phyloP scores from a whole-genome alignment of 495 filamentous ascomycete species.

The Talaromyces adpressus region DNA sequence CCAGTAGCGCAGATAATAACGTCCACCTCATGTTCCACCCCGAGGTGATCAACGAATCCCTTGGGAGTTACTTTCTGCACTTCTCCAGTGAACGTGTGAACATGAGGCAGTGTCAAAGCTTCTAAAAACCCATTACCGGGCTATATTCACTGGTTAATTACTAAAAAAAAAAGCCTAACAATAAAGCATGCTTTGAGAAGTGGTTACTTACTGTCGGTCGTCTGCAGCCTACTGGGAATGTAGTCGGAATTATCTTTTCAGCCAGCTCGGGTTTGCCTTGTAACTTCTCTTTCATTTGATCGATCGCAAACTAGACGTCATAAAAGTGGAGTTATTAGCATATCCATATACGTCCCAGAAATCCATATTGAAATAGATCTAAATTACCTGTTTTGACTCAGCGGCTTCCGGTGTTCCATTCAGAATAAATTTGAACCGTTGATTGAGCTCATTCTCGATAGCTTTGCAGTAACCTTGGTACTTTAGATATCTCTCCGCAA shows the following conservation, averaged over 20 bases:
- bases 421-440: conserved; percentile 36
- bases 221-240: conserved; percentile 2
- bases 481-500: neutral
- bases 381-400: conserved; percentile 13
- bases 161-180: neutral
- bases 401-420: conserved; percentile 25
- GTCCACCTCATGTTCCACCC: conserved; percentile 43
- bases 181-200: neutral
- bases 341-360: neutral
- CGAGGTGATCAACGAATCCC: conserved; percentile 48
- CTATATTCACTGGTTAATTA: neutral
- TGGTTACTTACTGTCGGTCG: conserved; percentile 3
- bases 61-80: conserved; percentile 52
- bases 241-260: conserved; percentile 6
- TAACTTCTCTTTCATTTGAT: conserved; percentile 23
- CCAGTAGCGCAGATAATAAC: conserved; percentile 65
- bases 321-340: neutral
- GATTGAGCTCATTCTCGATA: conserved; percentile 36
- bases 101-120: conserved; percentile 55
- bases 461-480: conserved; percentile 27
- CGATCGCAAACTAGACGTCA: neutral
- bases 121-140: conserved; percentile 69
- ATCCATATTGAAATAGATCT: neutral
- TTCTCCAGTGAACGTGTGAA: conserved; percentile 46
- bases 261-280: conserved; percentile 15